phyloP scores from a whole-genome alignment of 2,329 filamentous ascomycete genomes.

The Orbilia quercus region DNA sequence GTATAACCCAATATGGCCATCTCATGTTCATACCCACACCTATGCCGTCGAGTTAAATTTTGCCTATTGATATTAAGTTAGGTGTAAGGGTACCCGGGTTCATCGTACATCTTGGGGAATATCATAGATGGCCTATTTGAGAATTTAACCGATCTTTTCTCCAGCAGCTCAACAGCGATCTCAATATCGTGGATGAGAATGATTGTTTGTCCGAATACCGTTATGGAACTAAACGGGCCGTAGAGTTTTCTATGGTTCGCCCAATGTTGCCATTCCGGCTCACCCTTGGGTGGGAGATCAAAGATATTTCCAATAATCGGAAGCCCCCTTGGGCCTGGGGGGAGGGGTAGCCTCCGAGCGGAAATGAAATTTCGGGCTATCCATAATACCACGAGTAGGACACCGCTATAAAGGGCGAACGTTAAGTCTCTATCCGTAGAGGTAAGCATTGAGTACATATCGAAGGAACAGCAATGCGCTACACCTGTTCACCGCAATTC shows the following conservation, averaged over 20 bases:
- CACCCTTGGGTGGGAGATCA: constrained; percentile 61
- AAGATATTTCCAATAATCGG: constrained; percentile 62
- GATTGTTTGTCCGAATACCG: constrained; percentile 64
- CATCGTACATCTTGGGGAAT: constrained; percentile 62
- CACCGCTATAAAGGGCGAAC: constrained; percentile 19
- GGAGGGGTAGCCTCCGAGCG: constrained; percentile 19
- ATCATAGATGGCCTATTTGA: constrained; percentile 62
- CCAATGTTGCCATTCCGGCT: constrained; percentile 65
- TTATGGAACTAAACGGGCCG: constrained; percentile 65
- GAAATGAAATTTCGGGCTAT: constrained; percentile 13
- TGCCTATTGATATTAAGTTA: no score
- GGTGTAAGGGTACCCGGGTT: no score
- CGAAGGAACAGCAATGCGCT: no score
- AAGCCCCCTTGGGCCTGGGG: constrained; percentile 31
- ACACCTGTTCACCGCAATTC: no score
- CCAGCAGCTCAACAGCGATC: constrained; percentile 65
- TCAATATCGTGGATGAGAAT: constrained; percentile 63
- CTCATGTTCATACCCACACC: constrained; percentile 37
- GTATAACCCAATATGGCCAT: constrained; percentile 7
- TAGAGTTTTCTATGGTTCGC: constrained; percentile 62
- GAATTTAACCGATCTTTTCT: constrained; percentile 64
- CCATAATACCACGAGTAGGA: constrained; percentile 9
- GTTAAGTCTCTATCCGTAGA: no score
- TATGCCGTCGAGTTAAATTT: background rate
- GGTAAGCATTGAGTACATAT: no score